Percentiles rank a stretch among this genome's conserved stretches.
Conservation (phyloP, 208 protist genomes). For the Kentomonas sorsogonicus region DNA sequence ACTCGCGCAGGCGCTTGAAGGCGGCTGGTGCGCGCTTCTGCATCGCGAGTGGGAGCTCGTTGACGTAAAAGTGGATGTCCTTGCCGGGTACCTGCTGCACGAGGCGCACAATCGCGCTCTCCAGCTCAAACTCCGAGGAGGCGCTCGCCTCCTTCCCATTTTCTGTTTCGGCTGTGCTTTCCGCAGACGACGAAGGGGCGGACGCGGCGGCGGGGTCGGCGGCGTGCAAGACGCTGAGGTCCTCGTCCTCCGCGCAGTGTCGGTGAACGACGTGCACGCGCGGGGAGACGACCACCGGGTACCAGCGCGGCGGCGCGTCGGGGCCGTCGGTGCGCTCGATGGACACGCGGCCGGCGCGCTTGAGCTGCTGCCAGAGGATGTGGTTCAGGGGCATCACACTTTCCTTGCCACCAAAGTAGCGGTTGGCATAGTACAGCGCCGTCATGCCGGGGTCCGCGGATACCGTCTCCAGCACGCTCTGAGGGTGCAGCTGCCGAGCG, state of each 20-base stretch:
- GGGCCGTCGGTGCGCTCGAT: slow-evolving; percentile 58
- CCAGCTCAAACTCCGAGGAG: slow-evolving; percentile 20
- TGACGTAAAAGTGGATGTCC: slow-evolving; percentile 75
- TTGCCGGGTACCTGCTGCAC: slow-evolving; percentile 45
- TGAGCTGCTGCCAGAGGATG: slow-evolving; percentile 73
- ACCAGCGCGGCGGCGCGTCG: slow-evolving; percentile 60
- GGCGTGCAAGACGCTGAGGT: slow-evolving; percentile 56
- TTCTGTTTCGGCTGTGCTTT: not conserved
- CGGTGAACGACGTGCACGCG: slow-evolving; percentile 40
- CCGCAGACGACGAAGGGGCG: too few species aligned
- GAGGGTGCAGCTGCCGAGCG: slow-evolving; percentile 35
- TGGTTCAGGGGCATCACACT: slow-evolving; percentile 61
- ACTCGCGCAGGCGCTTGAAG: slow-evolving; percentile 68
- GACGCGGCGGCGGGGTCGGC: not conserved
- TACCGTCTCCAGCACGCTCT: slow-evolving; percentile 56
- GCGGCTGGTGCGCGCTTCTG: slow-evolving; percentile 41
- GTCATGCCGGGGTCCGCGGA: slow-evolving; percentile 82
- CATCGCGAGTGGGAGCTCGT: slow-evolving; percentile 30
- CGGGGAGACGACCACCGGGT: slow-evolving; percentile 52
- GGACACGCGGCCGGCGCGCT: slow-evolving; percentile 66
- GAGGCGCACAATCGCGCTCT: slow-evolving; percentile 36
- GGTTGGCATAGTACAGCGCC: slow-evolving; percentile 76
- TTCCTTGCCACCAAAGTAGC: slow-evolving; percentile 65
- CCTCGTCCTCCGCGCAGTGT: slow-evolving; percentile 71
- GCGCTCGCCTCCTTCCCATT: slow-evolving; percentile 6